Evolutionary conservation across 495 filamentous ascomycete genomes (phyloP), one percentile per base, ranked within the genome.

Genomic region (Coniosporium apollinis): DNA sequence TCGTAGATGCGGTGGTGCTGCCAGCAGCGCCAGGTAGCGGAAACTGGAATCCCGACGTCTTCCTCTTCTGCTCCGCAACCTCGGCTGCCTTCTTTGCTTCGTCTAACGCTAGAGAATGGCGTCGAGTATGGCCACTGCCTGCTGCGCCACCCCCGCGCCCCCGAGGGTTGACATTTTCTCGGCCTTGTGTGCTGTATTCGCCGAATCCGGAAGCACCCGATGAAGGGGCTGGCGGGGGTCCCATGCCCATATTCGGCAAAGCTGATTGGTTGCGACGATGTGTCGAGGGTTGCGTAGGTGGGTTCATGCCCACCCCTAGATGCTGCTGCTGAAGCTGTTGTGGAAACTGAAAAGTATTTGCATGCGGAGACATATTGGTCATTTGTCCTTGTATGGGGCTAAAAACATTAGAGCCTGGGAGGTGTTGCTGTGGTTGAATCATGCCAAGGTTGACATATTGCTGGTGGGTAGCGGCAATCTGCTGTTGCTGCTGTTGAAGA

Each of bases 181-280:
- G 73, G 46, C 67, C 67, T 43, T 80, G 30, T 26, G 73, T 72
- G 58, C 72, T 70, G 58, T 79, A 84, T 42, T 84, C 83, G 39
- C 79, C 74, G 62, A 89, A 93, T 15, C 89, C 86, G 20, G 89
- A 83, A 22, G 87, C 75, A 19, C 89, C 89, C 19, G 86, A 84
- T n/a, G 89, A 97, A 16, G 91, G 91, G 41, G 91, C 89, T 19
- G 89, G 87, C 28, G 91, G 91, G 26, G 91, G 83, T 15, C 82
- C 89, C 77, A 91, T 78, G 30, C 74, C 72, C 67, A 97, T 82
- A 39, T 86, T 87, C 16, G 89, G 85, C 43, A 96, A 69, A 48
- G 89, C 91, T 50, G 89, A 94, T 57, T 94, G 87, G 65, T 96
- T 96, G 58, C 89, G 86, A 53, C 89, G 84, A 64, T 97, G 89